A percentile compares a stretch with the other conserved stretches of the same genome.
These are phyloP conservation scores for Botrytis fabae DNA, from an alignment of 2,329 filamentous ascomycete species.

Conservation along the genomic window DNA sequence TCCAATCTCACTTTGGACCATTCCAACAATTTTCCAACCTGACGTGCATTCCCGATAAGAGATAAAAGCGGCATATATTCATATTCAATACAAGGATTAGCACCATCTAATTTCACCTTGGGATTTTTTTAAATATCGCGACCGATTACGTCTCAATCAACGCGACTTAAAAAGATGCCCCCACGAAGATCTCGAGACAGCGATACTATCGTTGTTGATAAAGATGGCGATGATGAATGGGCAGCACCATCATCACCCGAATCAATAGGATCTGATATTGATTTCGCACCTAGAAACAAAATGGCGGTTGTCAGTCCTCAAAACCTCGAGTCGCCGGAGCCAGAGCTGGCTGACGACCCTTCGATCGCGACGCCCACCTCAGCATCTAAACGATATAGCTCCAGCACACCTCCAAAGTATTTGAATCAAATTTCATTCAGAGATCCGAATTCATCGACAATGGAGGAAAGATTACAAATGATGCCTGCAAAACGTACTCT, in stretches of 20 bases:
- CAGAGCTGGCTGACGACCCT: constrained; percentile 13
- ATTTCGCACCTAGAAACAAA: constrained; percentile 17
- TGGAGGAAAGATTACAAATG: constrained; percentile 38
- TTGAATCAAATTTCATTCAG: constrained; percentile 20
- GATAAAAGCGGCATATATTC: constrained; percentile 20
- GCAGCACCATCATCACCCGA: constrained; percentile 30
- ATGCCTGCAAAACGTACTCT: constrained; percentile 39
- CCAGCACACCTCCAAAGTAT: constrained; percentile 17
- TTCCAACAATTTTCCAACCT: constrained; percentile 6
- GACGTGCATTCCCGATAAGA: constrained; percentile 18
- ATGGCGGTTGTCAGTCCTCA: constrained; percentile 31
- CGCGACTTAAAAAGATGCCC: constrained; percentile 17
- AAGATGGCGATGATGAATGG: constrained; percentile 34
- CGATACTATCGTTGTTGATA: constrained; percentile 36
- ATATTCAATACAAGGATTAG: constrained; percentile 21
- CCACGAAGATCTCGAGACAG: constrained; percentile 24
- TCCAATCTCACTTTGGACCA: constrained; percentile 12
- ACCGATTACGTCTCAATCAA: constrained; percentile 6
- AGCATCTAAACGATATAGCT: neutral
- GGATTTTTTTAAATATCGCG: constrained; percentile 21
- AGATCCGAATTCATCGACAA: constrained; percentile 29
- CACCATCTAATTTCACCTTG: constrained; percentile 20
- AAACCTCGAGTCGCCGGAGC: constrained; percentile 36
- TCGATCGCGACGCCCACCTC: neutral
- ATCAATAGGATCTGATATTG: constrained; percentile 29